phyloP scores from a whole-genome alignment of 768 basidiomycete genomes.

The Sarcodon sp. region DNA sequence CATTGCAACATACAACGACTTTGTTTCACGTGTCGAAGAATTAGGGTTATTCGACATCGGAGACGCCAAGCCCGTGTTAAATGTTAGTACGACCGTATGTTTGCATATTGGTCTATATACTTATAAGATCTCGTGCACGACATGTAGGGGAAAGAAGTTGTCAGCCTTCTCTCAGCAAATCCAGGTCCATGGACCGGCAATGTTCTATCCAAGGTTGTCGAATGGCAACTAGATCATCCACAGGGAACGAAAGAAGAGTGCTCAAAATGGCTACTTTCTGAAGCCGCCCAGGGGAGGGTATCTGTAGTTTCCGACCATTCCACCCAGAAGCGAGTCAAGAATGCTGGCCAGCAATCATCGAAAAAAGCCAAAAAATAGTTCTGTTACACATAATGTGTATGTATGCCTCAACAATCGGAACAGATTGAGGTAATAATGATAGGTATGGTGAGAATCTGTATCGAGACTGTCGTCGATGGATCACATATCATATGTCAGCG shows the following conservation, averaged over 20 bases:
- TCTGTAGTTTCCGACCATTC: conserved; percentile 2
- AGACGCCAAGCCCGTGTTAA: conserved; percentile 62
- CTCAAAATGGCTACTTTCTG: conserved; percentile 50
- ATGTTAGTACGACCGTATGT: conserved; percentile 30
- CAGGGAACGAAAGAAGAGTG: conserved; percentile 54
- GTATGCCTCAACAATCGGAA: no score
- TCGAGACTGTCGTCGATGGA: no score
- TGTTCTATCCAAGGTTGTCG: conserved; percentile 51
- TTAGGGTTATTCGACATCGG: conserved; percentile 46
- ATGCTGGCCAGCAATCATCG: conserved; percentile 9
- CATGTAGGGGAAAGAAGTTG: conserved; percentile 62
- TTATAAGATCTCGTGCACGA: neutral
- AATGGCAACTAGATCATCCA: conserved; percentile 83
- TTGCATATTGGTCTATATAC: neutral
- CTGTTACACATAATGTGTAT: no score
- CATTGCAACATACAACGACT: conserved; percentile 51
- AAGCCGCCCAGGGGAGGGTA: conserved; percentile 35
- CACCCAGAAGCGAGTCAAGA: conserved; percentile 13
- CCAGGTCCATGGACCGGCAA: conserved; percentile 63
- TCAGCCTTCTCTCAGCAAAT: conserved; percentile 34
- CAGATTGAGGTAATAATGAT: no score
- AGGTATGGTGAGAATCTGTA: no score
- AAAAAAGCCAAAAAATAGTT: no score
- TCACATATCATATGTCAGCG: no score
- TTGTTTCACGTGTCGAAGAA: conserved; percentile 46